Conservation (phyloP, 1,139 yeast species). For the Lodderomyces metapsilosis region DNA sequence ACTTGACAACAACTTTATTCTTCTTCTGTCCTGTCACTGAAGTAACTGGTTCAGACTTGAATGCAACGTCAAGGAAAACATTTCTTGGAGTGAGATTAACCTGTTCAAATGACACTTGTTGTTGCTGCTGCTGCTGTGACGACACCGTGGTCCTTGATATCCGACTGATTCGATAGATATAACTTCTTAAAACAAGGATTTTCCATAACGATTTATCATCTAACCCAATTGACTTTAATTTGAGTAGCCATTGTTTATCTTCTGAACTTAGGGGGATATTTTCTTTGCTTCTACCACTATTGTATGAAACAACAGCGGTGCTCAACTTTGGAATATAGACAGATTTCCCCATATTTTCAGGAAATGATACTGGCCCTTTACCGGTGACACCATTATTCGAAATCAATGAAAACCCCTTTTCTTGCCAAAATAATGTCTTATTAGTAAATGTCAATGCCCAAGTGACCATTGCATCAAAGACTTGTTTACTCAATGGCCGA, state of each 20-base stretch:
- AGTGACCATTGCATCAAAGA: constrained; percentile 60
- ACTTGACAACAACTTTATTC: constrained; percentile 2
- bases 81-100: constrained; percentile 46
- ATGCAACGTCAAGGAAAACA: constrained; percentile 62
- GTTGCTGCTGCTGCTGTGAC: not conserved
- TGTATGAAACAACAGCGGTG: constrained; percentile 16
- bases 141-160: no score
- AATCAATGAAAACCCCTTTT: constrained; percentile 15
- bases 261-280: constrained; percentile 47
- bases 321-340: constrained; percentile 32
- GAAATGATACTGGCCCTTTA: constrained; percentile 16
- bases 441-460: constrained; percentile 70
- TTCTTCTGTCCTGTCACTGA: constrained; percentile 13
- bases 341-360: constrained; percentile 39
- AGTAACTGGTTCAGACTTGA: constrained; percentile 43
- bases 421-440: constrained; percentile 73
- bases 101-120: not conserved
- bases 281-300: constrained; percentile 16
- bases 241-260: constrained; percentile 74
- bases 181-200: constrained; percentile 64
- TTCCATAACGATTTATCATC: constrained; percentile 81
- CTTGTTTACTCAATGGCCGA: constrained; percentile 63
- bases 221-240: constrained; percentile 68
- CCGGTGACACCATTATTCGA: constrained; percentile 10
- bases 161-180: constrained; percentile 60